Conservation (phyloP, 805 yeast genomes). For the Candida railenensis region DNA sequence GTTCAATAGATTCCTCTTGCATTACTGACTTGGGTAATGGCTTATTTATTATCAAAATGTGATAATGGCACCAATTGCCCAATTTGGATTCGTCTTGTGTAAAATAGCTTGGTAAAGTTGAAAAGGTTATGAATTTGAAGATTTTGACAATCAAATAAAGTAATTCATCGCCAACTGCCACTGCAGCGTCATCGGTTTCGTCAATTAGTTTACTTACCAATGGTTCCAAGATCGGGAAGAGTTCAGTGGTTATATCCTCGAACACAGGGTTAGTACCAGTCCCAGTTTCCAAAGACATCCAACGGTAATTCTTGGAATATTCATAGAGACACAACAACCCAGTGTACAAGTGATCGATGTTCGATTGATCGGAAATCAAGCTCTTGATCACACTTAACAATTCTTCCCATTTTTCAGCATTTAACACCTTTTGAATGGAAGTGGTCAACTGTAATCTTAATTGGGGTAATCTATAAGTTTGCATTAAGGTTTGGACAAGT, state of each 20-base stretch:
- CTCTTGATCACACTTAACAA: conserved; percentile 37
- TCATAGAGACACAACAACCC: conserved; percentile 41
- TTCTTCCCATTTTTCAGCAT: conserved; percentile 46
- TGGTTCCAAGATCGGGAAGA: conserved; percentile 37
- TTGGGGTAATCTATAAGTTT: conserved; percentile 30
- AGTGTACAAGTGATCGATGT: conserved; percentile 36
- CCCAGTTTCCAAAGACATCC: conserved; percentile 46
- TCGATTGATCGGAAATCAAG: conserved; percentile 27
- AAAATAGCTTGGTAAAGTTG: conserved; percentile 38
- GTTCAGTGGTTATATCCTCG: conserved; percentile 33
- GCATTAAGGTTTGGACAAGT: conserved; percentile 41
- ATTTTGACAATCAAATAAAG: conserved; percentile 38
- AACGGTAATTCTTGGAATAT: conserved; percentile 41
- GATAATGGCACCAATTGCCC: conserved; percentile 42
- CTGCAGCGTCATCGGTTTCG: conserved; percentile 11
- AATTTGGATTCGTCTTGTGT: conserved; percentile 30
- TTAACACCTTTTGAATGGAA: conserved; percentile 54
- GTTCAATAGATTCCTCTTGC: conserved; percentile 29
- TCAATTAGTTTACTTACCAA: conserved; percentile 28
- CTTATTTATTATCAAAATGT: conserved; percentile 36
- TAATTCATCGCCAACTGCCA: conserved; percentile 29
- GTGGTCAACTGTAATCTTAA: conserved; percentile 57
- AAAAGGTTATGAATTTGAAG: conserved; percentile 40
- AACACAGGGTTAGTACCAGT: conserved; percentile 34
- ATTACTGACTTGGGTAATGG: conserved; percentile 36